Base-by-base conservation (phyloP, 139 green algal species). In the Chlamydomonas urium region DNA sequence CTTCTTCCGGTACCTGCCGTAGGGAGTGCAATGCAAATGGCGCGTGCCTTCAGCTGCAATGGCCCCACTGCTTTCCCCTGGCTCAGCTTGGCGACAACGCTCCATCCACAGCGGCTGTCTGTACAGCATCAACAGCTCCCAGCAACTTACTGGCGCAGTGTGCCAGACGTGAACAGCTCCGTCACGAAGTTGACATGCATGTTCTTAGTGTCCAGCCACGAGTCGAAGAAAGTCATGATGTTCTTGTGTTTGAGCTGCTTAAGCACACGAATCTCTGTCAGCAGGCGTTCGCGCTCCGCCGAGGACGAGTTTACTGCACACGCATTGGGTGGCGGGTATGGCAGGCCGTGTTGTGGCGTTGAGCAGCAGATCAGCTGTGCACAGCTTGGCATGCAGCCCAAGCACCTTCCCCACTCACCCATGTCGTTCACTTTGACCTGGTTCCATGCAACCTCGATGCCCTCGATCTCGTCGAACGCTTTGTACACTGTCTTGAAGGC, bases 401-500 rank as follows among this genome's bases (percentile, higher is more conserved):
- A n/a, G n/a, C n/a, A n/a, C n/a, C n/a, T n/a, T n/a, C n/a, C n/a
- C n/a, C n/a, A n/a, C n/a, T n/a, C n/a, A n/a, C 77, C 80, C 37
- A 89, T 35, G 59, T 89, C 83, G 60, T 86, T 89, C 36, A 89
- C 82, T 32, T 88, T 78, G 2, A 68, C 57, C 35, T 98, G 90
- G 81, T 99, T 99, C 96, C 96, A 99, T 1, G 96, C 96, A 3
- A 99, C 92, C 66, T 96, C 90, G 10, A 93, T 93, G 38, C 91
- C 91, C 69, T 97, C 91, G 38, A 90, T 85, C 62, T 94, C 89
- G 69, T 99, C 95, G 80, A 99, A 99, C 1, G 86, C 95, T 74
- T 94, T 96, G 83, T 96, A 99, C 34, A 99, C 96, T 3, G 91
- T 94, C 81, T 99, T 99, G 89, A 94, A 99, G 2, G 96, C 93